Conservation (phyloP, 805 yeast genomes). For the Saccharomycopsis javanensis region DNA sequence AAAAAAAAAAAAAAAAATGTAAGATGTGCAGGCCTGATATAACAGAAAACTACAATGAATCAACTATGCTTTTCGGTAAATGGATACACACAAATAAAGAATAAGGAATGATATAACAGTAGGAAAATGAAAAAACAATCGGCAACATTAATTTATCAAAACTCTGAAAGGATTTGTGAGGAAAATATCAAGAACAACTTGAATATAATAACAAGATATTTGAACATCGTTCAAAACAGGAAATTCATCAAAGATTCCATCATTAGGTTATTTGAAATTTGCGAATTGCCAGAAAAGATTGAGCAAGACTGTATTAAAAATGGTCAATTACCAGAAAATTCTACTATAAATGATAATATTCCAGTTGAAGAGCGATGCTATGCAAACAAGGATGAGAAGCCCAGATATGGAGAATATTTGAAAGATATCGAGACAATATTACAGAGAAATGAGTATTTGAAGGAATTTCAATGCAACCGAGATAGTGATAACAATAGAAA, state of each 20-base stretch:
- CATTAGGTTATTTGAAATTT: background rate
- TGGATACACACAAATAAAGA: too few relatives aligned
- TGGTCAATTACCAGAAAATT: background rate
- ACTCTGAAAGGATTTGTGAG: background rate
- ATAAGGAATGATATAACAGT: too few relatives aligned
- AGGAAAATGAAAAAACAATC: background rate
- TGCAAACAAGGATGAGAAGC: too few relatives aligned
- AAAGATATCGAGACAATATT: background rate
- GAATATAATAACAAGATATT: background rate
- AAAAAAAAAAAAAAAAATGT: too few relatives aligned
- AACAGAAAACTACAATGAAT: too few relatives aligned
- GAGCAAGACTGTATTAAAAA: too few relatives aligned
- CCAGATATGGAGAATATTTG: background rate
- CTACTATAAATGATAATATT: too few relatives aligned
- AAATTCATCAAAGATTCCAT: background rate
- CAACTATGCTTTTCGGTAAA: too few relatives aligned
- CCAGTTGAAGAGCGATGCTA: too few relatives aligned
- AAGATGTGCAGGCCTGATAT: too few relatives aligned
- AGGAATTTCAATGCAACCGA: background rate
- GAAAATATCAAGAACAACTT: background rate
- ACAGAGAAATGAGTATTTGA: background rate
- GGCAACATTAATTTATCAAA: background rate
- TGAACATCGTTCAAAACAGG: background rate
- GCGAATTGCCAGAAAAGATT: background rate
- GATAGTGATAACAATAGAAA: background rate